These are phyloP conservation scores for Metschnikowia santaceciliae DNA, from an alignment of 805 yeast species.

Conservation along the genomic window DNA sequence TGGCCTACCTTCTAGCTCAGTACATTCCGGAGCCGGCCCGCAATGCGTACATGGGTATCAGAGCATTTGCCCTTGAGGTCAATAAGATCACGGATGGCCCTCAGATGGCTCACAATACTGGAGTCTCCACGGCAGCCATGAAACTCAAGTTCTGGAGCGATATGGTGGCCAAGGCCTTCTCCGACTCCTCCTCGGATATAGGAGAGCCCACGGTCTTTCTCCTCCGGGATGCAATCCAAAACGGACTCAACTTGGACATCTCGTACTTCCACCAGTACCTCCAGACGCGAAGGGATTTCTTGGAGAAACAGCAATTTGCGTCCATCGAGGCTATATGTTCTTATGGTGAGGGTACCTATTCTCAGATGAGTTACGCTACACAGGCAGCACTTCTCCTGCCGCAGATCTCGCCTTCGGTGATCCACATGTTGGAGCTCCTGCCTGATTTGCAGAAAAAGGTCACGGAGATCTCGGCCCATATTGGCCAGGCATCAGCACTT, in stretches of 20 bases:
- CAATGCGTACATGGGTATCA: constrained; percentile 58
- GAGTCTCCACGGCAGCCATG: constrained; percentile 43
- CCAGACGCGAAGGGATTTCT: constrained; percentile 53
- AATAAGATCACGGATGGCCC: constrained; percentile 43
- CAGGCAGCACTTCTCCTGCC: constrained; percentile 60
- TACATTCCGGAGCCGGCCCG: constrained; percentile 64
- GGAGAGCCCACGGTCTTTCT: constrained; percentile 67
- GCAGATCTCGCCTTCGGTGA: constrained; percentile 52
- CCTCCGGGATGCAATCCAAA: constrained; percentile 48
- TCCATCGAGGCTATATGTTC: constrained; percentile 59
- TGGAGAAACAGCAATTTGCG: constrained; percentile 44
- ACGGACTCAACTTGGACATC: constrained; percentile 49
- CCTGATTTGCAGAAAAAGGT: constrained; percentile 40
- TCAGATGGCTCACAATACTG: constrained; percentile 29
- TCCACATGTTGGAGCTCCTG: constrained; percentile 45
- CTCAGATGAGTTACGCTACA: constrained; percentile 67
- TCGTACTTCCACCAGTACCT: constrained; percentile 56
- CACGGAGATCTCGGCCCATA: constrained; percentile 67
- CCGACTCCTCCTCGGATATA: constrained; percentile 29
- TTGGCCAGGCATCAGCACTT: constrained; percentile 78
- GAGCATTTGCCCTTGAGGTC: constrained; percentile 64
- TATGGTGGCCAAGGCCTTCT: constrained; percentile 45
- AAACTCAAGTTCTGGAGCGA: constrained; percentile 77
- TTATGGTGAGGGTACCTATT: constrained; percentile 74
- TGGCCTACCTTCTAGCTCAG: constrained; percentile 61